Evolutionary conservation across 805 yeast species (phyloP), one percentile per base, ranked within the genome.

Genomic region (Millerozyma acaciae): DNA sequence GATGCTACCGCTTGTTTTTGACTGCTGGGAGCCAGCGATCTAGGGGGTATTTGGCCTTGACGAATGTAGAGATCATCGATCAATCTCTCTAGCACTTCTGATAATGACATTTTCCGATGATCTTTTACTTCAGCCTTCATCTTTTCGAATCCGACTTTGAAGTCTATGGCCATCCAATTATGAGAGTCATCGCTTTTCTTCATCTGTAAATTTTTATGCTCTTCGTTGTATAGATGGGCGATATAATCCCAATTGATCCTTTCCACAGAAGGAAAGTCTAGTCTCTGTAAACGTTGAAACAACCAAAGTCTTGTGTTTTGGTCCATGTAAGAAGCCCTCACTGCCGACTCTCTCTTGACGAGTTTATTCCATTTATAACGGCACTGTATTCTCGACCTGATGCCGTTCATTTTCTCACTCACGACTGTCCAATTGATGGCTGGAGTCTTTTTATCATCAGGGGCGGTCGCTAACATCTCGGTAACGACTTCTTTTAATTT

Each of bases 351-450:
- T 38, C 83, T 66, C 48, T 77, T 80, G 33, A 79, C 59, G 5
- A 88, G 50, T 59, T 89, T 90, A 51, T 83, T 83, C 96, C 97
- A 90, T 55, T 90, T 90, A 60, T 90, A 90, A 38, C 97, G 75
- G 55, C 97, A 89, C 60, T 90, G 97, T 43, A 90, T 89, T 46
- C 97, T 71, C 1, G 95, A 84, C 41, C 97, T 73, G 2, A 77
- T 68, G 3, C 96, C 96, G 21, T 85, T 80, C 95, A 90, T 87
- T 31, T 75, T 66, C 53, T 90, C 97, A 50, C 90, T 80, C 3
- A 90, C 94, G 4, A 78, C 65, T 0, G 97, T 89, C 97, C 97
- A 90, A 55, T 90, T 90, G 35, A 89, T 78, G 2, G 69, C 60
- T 2, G 74, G 69, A 18, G 42, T 48, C 6, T 36, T 43, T 14